phyloP scores from a whole-genome alignment of 2,329 filamentous ascomycete species.

The Bipolaris cookei region DNA sequence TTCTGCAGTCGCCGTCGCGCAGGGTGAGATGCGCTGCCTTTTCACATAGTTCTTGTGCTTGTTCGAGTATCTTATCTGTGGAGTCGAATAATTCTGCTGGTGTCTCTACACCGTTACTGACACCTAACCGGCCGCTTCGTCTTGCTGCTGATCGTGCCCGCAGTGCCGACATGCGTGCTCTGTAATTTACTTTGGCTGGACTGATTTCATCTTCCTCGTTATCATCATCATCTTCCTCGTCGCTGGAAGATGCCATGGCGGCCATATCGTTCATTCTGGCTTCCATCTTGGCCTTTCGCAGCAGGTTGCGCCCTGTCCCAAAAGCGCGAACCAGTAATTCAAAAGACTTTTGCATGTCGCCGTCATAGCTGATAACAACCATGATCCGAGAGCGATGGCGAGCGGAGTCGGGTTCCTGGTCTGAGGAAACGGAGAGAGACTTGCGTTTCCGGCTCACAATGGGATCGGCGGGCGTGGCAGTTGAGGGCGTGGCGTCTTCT shows the following conservation, averaged over 20 bases:
- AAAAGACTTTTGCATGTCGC: conserved; percentile 81
- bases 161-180: conserved; percentile 43
- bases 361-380: conserved; percentile 92
- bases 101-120: conserved; percentile 18
- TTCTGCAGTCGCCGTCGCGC: conserved; percentile 83
- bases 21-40: conserved; percentile 87
- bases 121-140: conserved; percentile 17
- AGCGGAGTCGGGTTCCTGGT: conserved; percentile 50
- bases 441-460: conserved; percentile 51
- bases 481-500: conserved; percentile 27
- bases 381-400: conserved; percentile 74
- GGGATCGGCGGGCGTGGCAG: conserved; percentile 24
- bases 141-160: conserved; percentile 32
- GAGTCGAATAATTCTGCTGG: conserved; percentile 59
- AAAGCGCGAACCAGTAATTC: conserved; percentile 83
- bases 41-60: conserved; percentile 81
- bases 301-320: conserved; percentile 77
- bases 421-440: conserved; percentile 51
- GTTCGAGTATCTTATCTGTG: conserved; percentile 79
- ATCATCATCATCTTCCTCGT: conserved; percentile 34
- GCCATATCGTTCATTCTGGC: conserved; percentile 66
- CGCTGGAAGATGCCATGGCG: conserved; percentile 41
- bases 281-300: conserved; percentile 88
- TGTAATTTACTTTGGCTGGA: conserved; percentile 47
- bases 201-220: conserved; percentile 35